Conservation (phyloP, 2,329 filamentous ascomycete genomes). For the Colletotrichum sublineola region DNA sequence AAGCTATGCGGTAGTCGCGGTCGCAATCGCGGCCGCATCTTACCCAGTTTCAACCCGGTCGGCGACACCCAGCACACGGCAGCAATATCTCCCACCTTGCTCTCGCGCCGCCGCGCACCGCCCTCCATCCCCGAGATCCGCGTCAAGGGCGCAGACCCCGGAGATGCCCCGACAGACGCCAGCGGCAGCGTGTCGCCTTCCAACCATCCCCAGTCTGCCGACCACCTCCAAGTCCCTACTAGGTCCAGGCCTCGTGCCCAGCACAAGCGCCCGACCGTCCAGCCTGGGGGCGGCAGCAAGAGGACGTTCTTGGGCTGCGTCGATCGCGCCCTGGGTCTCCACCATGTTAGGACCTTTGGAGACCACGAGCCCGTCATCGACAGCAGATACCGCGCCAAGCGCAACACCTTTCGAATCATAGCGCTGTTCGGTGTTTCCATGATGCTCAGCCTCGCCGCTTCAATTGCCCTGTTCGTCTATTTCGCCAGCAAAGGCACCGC, state of each 20-base stretch:
- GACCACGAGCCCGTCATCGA: not conserved
- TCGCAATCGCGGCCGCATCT: too few species aligned
- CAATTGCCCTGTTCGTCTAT: not conserved
- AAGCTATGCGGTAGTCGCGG: not conserved
- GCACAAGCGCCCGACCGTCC: not conserved
- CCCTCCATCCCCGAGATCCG: slow-evolving; percentile 6
- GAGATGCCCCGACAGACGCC: not conserved
- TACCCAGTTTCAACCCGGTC: too few species aligned
- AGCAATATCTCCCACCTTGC: too few species aligned
- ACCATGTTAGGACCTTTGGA: slow-evolving; percentile 13
- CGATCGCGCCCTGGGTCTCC: slow-evolving; percentile 18
- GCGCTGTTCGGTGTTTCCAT: not conserved
- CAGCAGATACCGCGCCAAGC: slow-evolving; percentile 1
- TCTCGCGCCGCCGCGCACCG: not conserved
- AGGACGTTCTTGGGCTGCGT: not conserved
- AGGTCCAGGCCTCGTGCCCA: not conserved
- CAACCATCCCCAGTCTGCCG: not conserved
- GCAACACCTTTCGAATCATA: not conserved
- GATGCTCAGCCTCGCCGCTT: slow-evolving; percentile 12
- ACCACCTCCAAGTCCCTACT: slow-evolving; percentile 6
- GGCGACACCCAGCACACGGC: too few species aligned
- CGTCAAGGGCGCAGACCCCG: not conserved
- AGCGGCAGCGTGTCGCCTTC: slow-evolving; percentile 8
- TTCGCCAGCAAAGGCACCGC: not conserved
- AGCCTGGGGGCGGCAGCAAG: not conserved